Conservation (phyloP, 768 basidiomycete species). For the Phlegmacium glaucopus region DNA sequence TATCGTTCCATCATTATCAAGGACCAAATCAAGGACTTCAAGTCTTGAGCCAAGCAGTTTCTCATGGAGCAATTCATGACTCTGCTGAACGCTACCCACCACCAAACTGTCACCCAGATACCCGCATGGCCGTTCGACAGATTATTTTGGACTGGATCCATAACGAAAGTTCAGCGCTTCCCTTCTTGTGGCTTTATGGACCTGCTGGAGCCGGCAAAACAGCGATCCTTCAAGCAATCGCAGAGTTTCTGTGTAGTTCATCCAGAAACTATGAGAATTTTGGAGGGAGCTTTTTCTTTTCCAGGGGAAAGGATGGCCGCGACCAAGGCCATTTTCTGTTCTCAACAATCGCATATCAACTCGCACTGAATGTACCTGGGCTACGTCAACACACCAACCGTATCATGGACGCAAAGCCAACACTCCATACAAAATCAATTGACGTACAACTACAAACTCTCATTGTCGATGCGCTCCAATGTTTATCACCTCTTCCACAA, state of each 20-base stretch:
- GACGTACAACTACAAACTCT: constrained; percentile 6
- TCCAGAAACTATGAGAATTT: neutral
- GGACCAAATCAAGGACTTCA: too few species aligned
- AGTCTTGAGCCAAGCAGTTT: too few species aligned
- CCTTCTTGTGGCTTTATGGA: too few species aligned
- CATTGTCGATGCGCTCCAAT: constrained; percentile 4
- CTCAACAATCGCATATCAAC: constrained; percentile 20
- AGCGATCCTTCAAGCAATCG: constrained; percentile 23
- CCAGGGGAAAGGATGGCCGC: constrained; percentile 4
- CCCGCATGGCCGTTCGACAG: too few species aligned
- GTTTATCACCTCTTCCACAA: neutral
- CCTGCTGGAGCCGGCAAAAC: constrained; percentile 26
- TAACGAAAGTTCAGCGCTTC: too few species aligned
- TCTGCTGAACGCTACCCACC: too few species aligned
- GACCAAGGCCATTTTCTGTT: constrained; percentile 4
- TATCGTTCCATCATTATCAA: too few species aligned
- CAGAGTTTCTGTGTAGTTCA: constrained; percentile 2
- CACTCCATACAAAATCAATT: constrained; percentile 5
- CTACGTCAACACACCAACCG: neutral
- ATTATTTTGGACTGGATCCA: too few species aligned
- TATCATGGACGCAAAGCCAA: constrained; percentile 1
- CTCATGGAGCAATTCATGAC: too few species aligned
- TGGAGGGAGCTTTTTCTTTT: constrained; percentile 12
- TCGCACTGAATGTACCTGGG: constrained; percentile 7
- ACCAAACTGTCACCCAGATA: too few species aligned